phyloP scores from a whole-genome alignment of 2,329 filamentous ascomycete genomes.

The Neopestalotiopsis sp. region DNA sequence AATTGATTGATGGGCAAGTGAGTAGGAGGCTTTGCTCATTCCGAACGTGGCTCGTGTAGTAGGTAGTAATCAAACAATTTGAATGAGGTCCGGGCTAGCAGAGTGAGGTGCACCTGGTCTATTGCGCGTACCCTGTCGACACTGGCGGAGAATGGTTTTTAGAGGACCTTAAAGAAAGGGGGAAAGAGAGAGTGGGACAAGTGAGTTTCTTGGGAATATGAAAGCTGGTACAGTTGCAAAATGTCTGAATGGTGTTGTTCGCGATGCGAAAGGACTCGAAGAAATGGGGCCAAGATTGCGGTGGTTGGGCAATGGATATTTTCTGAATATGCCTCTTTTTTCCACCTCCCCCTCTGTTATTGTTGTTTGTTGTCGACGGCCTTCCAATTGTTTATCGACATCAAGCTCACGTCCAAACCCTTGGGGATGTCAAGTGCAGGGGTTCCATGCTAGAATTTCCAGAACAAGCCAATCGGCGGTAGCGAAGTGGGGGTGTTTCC shows the following conservation, averaged over 20 bases:
- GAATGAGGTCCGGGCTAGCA: slow-evolving; percentile 15
- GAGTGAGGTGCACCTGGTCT: background rate
- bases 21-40: background rate
- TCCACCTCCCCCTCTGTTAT: background rate
- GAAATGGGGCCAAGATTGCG: background rate
- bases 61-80: slow-evolving; percentile 18
- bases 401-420: background rate
- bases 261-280: background rate
- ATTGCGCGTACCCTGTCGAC: slow-evolving; percentile 12
- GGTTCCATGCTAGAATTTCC: background rate
- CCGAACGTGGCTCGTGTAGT: slow-evolving; percentile 15
- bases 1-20: background rate
- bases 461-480: background rate
- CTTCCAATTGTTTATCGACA: background rate
- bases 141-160: background rate
- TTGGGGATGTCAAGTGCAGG: background rate
- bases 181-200: background rate
- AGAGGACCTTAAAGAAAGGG: background rate
- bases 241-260: background rate
- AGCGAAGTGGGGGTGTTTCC: background rate
- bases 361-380: slow-evolving; percentile 1
- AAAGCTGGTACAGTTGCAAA: background rate
- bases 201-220: background rate
- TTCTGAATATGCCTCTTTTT: background rate
- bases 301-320: background rate